Evolutionary conservation across 257 asterid genomes (phyloP).

Genomic region (Fraxinus anomala): DNA sequence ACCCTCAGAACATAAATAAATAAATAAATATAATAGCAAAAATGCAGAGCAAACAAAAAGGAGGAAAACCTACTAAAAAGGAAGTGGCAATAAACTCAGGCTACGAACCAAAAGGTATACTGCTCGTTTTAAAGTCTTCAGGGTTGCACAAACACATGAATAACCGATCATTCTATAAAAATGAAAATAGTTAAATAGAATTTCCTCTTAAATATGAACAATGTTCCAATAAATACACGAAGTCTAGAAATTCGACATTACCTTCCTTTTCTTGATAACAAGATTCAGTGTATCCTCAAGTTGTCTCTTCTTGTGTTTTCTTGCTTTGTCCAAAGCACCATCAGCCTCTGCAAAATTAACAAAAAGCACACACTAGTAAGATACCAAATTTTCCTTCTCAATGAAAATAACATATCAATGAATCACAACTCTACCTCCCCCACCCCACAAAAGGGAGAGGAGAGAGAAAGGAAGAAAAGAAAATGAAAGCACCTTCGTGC

Average conservation of each 20-base stretch:
- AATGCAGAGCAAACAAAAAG: no score
- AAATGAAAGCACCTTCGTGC: neutral
- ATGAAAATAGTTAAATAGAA: no score
- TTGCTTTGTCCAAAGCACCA: constrained; percentile 98
- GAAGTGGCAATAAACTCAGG: no score
- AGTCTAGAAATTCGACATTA: constrained; percentile 24
- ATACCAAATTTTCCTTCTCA: constrained; percentile 3
- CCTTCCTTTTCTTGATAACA: constrained; percentile 92
- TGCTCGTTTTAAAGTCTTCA: no score
- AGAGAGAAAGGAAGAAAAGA: constrained; percentile 3
- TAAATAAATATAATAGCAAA: no score
- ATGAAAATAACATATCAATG: neutral
- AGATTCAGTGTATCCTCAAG: constrained; percentile 95
- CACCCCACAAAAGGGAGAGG: neutral
- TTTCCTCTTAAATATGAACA: no score
- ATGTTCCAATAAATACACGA: neutral
- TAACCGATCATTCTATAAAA: no score
- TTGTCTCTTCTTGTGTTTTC: constrained; percentile 96
- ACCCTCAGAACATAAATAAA: no score
- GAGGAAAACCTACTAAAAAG: no score
- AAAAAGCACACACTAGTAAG: constrained; percentile 4
- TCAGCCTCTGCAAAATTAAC: constrained; percentile 78
- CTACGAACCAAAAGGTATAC: no score
- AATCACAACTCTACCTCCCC: neutral
- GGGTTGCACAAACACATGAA: no score